Conservation (phyloP, 805 yeast genomes). For the Starmerella bombi region DNA sequence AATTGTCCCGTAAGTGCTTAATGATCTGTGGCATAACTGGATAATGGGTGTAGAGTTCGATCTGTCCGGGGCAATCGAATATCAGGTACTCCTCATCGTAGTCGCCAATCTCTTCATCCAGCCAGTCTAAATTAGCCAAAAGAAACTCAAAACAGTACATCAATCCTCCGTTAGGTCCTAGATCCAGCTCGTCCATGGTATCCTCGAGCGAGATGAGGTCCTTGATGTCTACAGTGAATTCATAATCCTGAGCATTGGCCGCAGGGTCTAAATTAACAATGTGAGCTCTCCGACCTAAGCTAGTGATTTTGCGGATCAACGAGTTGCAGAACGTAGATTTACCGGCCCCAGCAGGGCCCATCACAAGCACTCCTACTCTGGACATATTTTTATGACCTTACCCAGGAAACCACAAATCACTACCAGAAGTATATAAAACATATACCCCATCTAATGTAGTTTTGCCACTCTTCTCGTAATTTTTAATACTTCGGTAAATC, state of each 20-base stretch:
- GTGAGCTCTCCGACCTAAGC: slow-evolving; percentile 85
- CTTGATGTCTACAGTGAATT: slow-evolving; percentile 82
- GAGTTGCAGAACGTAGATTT: slow-evolving; percentile 87
- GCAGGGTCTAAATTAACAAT: slow-evolving; percentile 94
- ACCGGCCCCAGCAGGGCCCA: slow-evolving; percentile 98
- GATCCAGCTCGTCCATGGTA: slow-evolving; percentile 84
- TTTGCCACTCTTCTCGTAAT: too few species aligned
- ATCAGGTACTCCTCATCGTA: slow-evolving; percentile 86
- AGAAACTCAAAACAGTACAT: slow-evolving; percentile 85
- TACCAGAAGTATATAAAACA: too few species aligned
- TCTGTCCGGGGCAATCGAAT: slow-evolving; percentile 95
- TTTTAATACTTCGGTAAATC: too few species aligned
- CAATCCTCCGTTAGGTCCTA: slow-evolving; percentile 93
- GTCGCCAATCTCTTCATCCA: slow-evolving; percentile 94
- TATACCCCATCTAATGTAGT: too few species aligned
- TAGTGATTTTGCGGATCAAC: slow-evolving; percentile 73
- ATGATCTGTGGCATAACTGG: slow-evolving; percentile 87
- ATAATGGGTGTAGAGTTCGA: slow-evolving; percentile 84
- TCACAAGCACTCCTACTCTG: slow-evolving; percentile 80
- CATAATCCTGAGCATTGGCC: slow-evolving; percentile 84
- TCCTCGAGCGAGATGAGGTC: slow-evolving; percentile 83
- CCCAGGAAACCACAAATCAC: too few species aligned
- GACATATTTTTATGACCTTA: slow-evolving; percentile 50
- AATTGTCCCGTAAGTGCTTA: slow-evolving; percentile 62
- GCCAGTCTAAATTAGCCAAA: slow-evolving; percentile 84